A percentile compares a stretch with the other conserved stretches of the same genome.
Evolutionary conservation across 495 filamentous ascomycete genomes (phyloP).

Genomic region (Chaetomium cochliodes): DNA sequence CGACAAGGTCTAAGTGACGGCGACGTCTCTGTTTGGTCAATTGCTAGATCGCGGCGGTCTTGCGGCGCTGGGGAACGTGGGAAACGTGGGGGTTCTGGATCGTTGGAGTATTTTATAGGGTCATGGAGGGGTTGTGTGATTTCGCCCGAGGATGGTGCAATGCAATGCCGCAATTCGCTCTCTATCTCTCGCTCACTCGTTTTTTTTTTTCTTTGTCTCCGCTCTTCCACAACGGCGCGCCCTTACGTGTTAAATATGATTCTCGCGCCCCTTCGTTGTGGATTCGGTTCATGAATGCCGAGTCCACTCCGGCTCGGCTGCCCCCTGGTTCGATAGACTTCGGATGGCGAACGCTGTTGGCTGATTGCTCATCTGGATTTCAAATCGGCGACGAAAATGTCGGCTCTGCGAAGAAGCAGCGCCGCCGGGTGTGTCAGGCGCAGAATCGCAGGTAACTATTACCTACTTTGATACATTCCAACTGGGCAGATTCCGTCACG

Average conservation of each 20-base stretch:
- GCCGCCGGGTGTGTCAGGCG: slow-evolving; percentile 1
- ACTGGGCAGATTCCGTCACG: slow-evolving; percentile 3
- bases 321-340: slow-evolving; percentile 3
- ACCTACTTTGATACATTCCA: slow-evolving; percentile 1
- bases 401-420: not conserved
- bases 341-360: slow-evolving; percentile 4
- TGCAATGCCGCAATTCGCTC: not conserved
- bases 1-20: slow-evolving; percentile 3
- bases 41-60: not conserved
- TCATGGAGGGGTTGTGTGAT: slow-evolving; percentile 10
- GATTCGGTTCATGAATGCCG: slow-evolving; percentile 9
- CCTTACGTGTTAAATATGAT: slow-evolving; percentile 11
- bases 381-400: slow-evolving; percentile 10
- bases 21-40: slow-evolving; percentile 26
- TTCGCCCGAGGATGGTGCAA: slow-evolving; percentile 6
- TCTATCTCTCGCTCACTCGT: not conserved
- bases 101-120: not conserved
- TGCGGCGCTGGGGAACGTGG: not conserved
- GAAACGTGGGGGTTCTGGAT: slow-evolving; percentile 8
- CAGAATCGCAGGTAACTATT: slow-evolving; percentile 5
- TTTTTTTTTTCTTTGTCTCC: slow-evolving; percentile 13
- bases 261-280: not conserved
- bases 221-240: slow-evolving; percentile 6
- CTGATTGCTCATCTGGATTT: slow-evolving; percentile 22
- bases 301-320: slow-evolving; percentile 1